Percentiles rank a stretch among this genome's conserved stretches.
Conservation (phyloP, 805 yeast genomes). For the Saccharomyces eubayanus region DNA sequence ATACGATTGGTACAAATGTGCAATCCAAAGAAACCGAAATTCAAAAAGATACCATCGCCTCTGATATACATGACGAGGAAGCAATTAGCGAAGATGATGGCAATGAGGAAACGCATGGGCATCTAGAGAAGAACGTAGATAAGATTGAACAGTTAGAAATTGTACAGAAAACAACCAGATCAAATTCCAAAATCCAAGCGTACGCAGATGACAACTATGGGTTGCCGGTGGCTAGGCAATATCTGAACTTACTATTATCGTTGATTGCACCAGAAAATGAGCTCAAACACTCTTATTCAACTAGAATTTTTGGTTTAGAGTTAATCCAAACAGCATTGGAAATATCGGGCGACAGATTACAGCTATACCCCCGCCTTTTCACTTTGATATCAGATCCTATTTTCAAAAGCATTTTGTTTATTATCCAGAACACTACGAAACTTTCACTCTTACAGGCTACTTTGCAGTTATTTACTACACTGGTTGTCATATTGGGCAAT, state of each 20-base stretch:
- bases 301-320: conserved; percentile 74
- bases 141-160: background rate
- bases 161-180: conserved; percentile 2
- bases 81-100: conserved; percentile 1
- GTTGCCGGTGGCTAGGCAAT: conserved; percentile 66
- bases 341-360: conserved; percentile 58
- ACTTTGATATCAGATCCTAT: conserved; percentile 66
- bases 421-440: conserved; percentile 65
- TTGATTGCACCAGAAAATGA: conserved; percentile 77
- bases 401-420: conserved; percentile 76
- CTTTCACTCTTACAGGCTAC: conserved; percentile 66
- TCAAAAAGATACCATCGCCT: conserved; percentile 17
- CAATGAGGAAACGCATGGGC: conserved; percentile 1
- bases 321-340: conserved; percentile 75
- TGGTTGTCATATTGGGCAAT: conserved; percentile 57
- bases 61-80: conserved; percentile 1
- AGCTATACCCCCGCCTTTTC: conserved; percentile 56
- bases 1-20: conserved; percentile 45
- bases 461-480: conserved; percentile 63
- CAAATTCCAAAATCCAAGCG: background rate
- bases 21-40: conserved; percentile 21
- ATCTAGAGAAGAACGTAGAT: background rate
- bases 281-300: conserved; percentile 76
- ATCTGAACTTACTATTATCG: conserved; percentile 64
- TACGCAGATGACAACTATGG: conserved; percentile 46